phyloP scores from a whole-genome alignment of 148 eudicot genomes.

The Arbutus unedo region DNA sequence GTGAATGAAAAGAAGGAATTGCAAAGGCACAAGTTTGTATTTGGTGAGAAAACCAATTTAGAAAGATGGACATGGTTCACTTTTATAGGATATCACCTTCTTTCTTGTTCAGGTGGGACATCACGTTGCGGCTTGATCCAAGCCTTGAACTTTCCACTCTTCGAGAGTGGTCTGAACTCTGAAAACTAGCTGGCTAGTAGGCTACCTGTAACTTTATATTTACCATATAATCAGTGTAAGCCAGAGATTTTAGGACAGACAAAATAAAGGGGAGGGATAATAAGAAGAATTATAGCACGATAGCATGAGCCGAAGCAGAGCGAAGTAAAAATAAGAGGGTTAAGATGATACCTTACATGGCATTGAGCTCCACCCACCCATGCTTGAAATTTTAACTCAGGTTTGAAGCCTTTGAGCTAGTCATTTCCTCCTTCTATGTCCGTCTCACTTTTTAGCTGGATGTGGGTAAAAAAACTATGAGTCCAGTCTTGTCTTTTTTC shows the following conservation, averaged over 20 bases:
- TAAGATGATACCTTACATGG: not conserved
- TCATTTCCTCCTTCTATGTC: not conserved
- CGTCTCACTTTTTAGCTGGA: not conserved
- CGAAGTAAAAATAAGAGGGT: not conserved
- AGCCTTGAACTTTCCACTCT: not conserved
- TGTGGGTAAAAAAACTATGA: too few species aligned
- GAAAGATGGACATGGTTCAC: not conserved
- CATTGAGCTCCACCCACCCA: not conserved
- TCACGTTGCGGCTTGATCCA: not conserved
- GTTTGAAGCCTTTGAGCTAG: not conserved
- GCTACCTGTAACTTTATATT: not conserved
- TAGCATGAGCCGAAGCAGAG: not conserved
- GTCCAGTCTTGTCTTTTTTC: not conserved
- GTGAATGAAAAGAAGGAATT: not conserved
- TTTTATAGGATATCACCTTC: not conserved
- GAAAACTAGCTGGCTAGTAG: not conserved
- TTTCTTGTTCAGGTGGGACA: not conserved
- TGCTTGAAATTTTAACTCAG: not conserved
- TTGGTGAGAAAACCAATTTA: not conserved
- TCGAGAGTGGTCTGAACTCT: not conserved
- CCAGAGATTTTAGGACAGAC: not conserved
- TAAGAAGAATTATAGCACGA: not conserved
- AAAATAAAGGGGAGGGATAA: not conserved
- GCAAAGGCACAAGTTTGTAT: not conserved
- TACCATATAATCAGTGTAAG: not conserved